Base-by-base conservation (phyloP, 2,329 filamentous ascomycete genomes). In the Hypoxylon sp. region DNA sequence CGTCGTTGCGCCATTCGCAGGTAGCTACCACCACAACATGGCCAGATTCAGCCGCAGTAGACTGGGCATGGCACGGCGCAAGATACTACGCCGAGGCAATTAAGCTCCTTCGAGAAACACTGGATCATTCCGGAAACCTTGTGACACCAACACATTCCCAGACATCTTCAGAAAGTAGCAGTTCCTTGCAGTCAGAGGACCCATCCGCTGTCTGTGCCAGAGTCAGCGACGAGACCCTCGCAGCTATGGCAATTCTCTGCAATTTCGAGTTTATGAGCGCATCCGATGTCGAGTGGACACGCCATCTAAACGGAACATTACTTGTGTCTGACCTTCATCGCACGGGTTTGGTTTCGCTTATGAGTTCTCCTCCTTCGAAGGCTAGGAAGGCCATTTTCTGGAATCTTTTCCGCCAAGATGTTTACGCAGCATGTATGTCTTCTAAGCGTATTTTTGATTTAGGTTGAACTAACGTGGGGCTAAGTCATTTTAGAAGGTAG, bases 211-310 rank as follows among this genome's bases (percentile, higher is more conserved):
- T 42, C 39, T 42, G 19, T 42, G n/a, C 39, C 39, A 42, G n/a
- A 42, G 39, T 42, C 39, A 42, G 39, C n/a, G 39, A 42, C n/a
- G 39, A 42, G 39, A 42, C n/a, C n/a, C 39, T 42, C n/a, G 39
- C 39, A 19, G 39, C 39, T 42, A 42, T 42, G 39, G 39, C 39
- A 10, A 42, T 42, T 42, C 39, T 42, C 39, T 42, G 39, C n/a
- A 42, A 42, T 9, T 42, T 42, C 39, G 39, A 42, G 39, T 42
- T 17, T 19, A 42, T 42, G 39, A 42, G 39, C n/a, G 39, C 39
- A 42, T 42, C 39, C 39, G 39, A 42, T 19, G 39, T 42, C 39
- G 39, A 42, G 39, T 42, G 39, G 39, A 42, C 39, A 10, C 39
- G n/a, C n/a, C 39, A 42, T 42, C 39, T 42, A 19, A 42, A 42